phyloP scores from a whole-genome alignment of 2,329 filamentous ascomycete species.

The Fusarium sp. region DNA sequence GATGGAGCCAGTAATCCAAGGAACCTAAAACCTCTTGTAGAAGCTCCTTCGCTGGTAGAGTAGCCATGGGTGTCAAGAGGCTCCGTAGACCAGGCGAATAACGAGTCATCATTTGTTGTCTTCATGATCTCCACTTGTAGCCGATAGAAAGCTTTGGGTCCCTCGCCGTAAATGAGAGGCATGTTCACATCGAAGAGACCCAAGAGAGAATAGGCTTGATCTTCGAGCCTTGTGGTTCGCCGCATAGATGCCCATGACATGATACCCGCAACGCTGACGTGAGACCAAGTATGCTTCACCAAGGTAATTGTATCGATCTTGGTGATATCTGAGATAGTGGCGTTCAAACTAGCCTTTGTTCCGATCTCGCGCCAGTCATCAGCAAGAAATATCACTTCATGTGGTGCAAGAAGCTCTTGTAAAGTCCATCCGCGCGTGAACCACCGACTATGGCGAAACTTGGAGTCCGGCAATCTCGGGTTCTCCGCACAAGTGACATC shows the following conservation, averaged over 20 bases:
- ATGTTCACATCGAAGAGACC: constrained; percentile 27
- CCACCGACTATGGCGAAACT: constrained; percentile 18
- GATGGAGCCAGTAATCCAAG: constrained; percentile 10
- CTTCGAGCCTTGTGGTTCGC: constrained; percentile 15
- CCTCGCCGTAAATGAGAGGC: constrained; percentile 25
- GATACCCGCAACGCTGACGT: constrained; percentile 21
- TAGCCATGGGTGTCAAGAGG: constrained; percentile 9
- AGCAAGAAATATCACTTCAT: constrained; percentile 19
- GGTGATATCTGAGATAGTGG: background rate
- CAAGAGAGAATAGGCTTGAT: constrained; percentile 24
- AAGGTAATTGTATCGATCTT: constrained; percentile 18
- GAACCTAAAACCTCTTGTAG: constrained; percentile 2
- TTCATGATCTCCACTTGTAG: constrained; percentile 31
- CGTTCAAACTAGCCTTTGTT: background rate
- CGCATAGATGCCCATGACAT: constrained; percentile 27
- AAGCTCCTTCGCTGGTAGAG: background rate
- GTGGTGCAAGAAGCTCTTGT: constrained; percentile 16
- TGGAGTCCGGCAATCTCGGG: background rate
- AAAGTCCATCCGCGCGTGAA: constrained; percentile 21
- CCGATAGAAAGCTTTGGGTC: constrained; percentile 15
- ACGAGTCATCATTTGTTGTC: constrained; percentile 15
- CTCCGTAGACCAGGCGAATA: constrained; percentile 25
- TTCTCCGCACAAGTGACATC: constrained; percentile 1
- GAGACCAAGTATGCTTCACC: constrained; percentile 10
- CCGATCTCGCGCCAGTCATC: constrained; percentile 10